Evolutionary conservation across 2,329 filamentous ascomycete species (phyloP), one percentile per base, ranked within the genome.

Genomic region (Talaromyces sp.): DNA sequence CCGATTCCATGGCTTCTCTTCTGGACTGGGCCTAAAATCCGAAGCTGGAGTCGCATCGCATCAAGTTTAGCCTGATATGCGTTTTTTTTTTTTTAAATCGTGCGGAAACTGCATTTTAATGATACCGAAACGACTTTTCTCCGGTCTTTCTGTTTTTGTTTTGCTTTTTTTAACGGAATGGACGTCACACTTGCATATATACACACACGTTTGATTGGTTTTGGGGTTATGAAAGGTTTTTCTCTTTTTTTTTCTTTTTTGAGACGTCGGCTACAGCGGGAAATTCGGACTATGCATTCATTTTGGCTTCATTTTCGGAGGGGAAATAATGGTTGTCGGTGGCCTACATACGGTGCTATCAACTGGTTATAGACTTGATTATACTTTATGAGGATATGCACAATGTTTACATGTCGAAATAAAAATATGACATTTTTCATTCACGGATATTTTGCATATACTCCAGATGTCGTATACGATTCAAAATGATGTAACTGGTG

Each of bases 1-100:
- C 73, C 74, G 3, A 73, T 76, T 28, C 76, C 76, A 2, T 75
- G 76, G 44, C 65, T 78, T 10, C 76, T 78, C 60, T 78, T 75
- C 57, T 72, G 70, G 44, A 70, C 67, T 61, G 75, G 75, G 4
- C 65, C 68, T 44, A 62, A 57, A 3, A 70, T 73, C 53, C 69
- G 71, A 3, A 58, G 70, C 56, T 68, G 68, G 12, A 73, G 69
- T 55, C 70, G 61, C 9, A 56, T 59, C 12, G 18, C 40, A 33
- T 36, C 59, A 23, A 47, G 44, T 9, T 47, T 47, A 18, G 44
- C 44, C 44, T 47, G 23, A 47, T 47, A 8, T 6, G 18, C n/a
- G 23, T 36, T 36, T 36, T 36, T 12, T 36, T 36, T 36, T 36
- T 36, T 12, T 7, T 36, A 7, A 14, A 47, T 18, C 18, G 12